phyloP scores from a whole-genome alignment of 768 basidiomycete species.

The Roridomyces roridus region DNA sequence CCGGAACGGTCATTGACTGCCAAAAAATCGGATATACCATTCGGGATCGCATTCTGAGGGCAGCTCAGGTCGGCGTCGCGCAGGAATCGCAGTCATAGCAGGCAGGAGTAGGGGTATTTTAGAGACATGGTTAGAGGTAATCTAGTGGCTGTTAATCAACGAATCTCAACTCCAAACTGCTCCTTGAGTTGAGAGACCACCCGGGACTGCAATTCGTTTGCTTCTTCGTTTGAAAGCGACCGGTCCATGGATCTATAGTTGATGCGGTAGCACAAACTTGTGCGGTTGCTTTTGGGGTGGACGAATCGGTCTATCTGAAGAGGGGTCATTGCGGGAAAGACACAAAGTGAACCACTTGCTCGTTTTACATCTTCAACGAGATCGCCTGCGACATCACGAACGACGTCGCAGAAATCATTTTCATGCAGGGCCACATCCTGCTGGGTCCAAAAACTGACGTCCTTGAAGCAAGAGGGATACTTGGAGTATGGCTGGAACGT shows the following conservation, averaged over 20 bases:
- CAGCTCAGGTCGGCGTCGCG: conserved; percentile 96
- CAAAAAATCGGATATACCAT: conserved; percentile 93
- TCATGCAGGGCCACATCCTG: conserved; percentile 72
- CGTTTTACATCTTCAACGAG: conserved; percentile 88
- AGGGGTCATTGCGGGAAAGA: conserved; percentile 12
- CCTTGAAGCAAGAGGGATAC: conserved; percentile 92
- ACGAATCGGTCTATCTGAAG: conserved; percentile 87
- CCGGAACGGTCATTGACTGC: conserved; percentile 90
- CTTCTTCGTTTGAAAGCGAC: conserved; percentile 84
- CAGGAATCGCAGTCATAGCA: conserved; percentile 60
- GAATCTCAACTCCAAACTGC: conserved; percentile 85
- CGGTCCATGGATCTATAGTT: conserved; percentile 98
- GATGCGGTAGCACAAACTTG: conserved; percentile 87
- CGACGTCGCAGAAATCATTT: conserved; percentile 96
- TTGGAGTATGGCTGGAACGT: conserved; percentile 92
- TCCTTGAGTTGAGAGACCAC: conserved; percentile 62
- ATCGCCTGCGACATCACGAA: conserved; percentile 92
- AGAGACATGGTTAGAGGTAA: conserved; percentile 40
- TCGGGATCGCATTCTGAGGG: conserved; percentile 90
- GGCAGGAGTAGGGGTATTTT: conserved; percentile 20
- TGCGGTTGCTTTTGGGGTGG: conserved; percentile 85
- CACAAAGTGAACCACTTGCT: conserved; percentile 49
- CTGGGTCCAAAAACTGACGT: conserved; percentile 92
- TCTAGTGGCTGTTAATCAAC: conserved; percentile 59
- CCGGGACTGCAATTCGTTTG: conserved; percentile 76